A percentile compares a stretch with the other conserved stretches of the same genome.
phyloP scores from a whole-genome alignment of 306 rosid species.

The Biancaea sappan region DNA sequence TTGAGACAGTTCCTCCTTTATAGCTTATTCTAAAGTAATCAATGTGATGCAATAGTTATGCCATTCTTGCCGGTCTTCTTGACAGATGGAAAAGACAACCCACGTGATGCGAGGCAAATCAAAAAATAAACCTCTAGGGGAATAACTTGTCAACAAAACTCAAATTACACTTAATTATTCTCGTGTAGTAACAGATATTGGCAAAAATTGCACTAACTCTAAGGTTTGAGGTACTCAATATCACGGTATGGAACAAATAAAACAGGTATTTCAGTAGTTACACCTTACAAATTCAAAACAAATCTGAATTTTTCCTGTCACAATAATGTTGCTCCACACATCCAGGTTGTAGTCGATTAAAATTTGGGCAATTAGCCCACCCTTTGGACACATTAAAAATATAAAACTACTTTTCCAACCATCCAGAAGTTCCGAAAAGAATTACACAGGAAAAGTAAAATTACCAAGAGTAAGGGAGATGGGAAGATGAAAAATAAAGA shows the following conservation, averaged over 20 bases:
- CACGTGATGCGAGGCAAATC: background rate
- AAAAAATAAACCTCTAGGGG: background rate
- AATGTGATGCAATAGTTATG: background rate
- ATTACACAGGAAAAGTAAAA: slow-evolving; percentile 18
- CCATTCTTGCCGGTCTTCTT: background rate
- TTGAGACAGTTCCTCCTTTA: background rate
- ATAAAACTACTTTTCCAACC: slow-evolving; percentile 21
- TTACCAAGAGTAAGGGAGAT: no score
- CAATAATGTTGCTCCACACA: slow-evolving; percentile 35
- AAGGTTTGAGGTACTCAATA: background rate
- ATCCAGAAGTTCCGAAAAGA: slow-evolving; percentile 18
- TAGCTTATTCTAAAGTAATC: background rate
- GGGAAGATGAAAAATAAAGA: slow-evolving; percentile 13
- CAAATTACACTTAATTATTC: background rate
- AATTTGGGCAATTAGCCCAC: slow-evolving; percentile 27
- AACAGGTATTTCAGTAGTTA: background rate
- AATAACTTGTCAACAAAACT: background rate
- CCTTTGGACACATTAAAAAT: slow-evolving; percentile 17
- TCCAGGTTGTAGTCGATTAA: slow-evolving; percentile 22
- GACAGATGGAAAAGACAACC: background rate
- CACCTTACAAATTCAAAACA: slow-evolving; percentile 30
- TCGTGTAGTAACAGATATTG: background rate
- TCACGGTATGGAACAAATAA: slow-evolving; percentile 9
- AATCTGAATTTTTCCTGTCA: slow-evolving; percentile 29
- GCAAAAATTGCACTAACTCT: background rate